Base-by-base conservation (phyloP, 2,329 filamentous ascomycete species). In the Cercospora zeina region DNA sequence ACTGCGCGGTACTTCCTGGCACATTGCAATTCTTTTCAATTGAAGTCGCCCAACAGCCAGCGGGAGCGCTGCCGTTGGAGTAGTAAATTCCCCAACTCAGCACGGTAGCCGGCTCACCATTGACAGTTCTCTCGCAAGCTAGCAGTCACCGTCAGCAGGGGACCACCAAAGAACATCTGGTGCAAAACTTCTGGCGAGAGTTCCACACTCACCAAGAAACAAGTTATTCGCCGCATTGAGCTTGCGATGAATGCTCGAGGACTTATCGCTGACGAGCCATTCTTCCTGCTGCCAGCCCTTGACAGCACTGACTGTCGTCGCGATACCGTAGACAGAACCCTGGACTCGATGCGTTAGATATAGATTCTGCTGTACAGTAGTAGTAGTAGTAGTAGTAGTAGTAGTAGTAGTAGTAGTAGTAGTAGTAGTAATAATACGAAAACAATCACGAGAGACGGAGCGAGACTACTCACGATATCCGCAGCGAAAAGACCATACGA, bases 111-210 rank as follows among this genome's bases (percentile, higher is more conserved):
- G 36, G 34, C 49, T 61, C 11, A 24, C 61, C 63, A 34, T 65
- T 61, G 47, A 62, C 55, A 37, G 61, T 63, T 10, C 14, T 50
- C 11, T 55, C 53, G 58, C 63, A 65, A 13, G 58, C 63, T 64
- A n/a, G 14, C n/a, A n/a, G 34, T 50, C 34, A 24, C 55, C 13
- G 45, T 51, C 31, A 51, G 56, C 2, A 30, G 19, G 11, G 9
- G 19, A 27, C 5, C 27, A 16, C n/a, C 24, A n/a, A 1, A 6
- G 11, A 50, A 19, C 6, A 19, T 16, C 19, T 16, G 19, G 10
- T 24, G 16, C 24, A 33, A 2, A 13, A 33, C 13, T 49, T 9
- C 9, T 21, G 16, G 2, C 14, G 6, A n/a, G 14, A 1, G 0
- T 14, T 8, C 11, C 3, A 13, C n/a, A 42, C 54, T 54, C 37